These are phyloP conservation scores for Fusarium continuum DNA, from an alignment of 2,329 filamentous ascomycete species.

Conservation along the genomic window DNA sequence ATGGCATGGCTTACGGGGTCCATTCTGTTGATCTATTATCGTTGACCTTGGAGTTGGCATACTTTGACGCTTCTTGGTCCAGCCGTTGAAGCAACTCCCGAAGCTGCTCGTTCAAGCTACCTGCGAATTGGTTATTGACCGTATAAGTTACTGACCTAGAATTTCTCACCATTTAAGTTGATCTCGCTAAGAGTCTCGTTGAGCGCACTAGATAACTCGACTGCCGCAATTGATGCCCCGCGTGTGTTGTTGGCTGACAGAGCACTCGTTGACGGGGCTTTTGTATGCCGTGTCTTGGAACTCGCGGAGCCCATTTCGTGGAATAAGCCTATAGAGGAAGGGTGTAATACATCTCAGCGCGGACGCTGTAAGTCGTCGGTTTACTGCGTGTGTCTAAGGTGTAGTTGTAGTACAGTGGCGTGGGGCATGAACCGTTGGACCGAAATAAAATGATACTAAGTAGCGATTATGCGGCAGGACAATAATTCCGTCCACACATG, in stretches of 20 bases:
- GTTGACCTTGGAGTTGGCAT: slow-evolving; percentile 31
- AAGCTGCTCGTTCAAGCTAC: slow-evolving; percentile 19
- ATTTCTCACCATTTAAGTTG: slow-evolving; percentile 7
- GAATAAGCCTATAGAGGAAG: neutral
- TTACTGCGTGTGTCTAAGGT: neutral
- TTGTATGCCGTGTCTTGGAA: slow-evolving; percentile 3
- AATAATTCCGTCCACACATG: neutral
- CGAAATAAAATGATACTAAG: too few species aligned
- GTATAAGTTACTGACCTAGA: neutral
- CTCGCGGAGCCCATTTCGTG: slow-evolving; percentile 17
- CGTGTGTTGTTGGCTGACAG: slow-evolving; percentile 15
- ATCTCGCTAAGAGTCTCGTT: slow-evolving; percentile 16
- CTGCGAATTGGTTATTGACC: neutral
- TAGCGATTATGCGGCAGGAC: neutral
- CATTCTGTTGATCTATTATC: slow-evolving; percentile 25
- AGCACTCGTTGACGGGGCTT: neutral
- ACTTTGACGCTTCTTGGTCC: slow-evolving; percentile 36
- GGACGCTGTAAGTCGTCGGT: neutral
- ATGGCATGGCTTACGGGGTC: slow-evolving; percentile 16
- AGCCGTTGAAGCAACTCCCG: slow-evolving; percentile 29
- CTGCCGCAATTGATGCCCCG: slow-evolving; percentile 20
- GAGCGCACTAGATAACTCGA: slow-evolving; percentile 17
- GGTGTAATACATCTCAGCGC: too few species aligned
- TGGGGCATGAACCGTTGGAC: neutral
- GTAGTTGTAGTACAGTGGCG: too few species aligned